Evolutionary conservation across 2,329 filamentous ascomycete genomes (phyloP).

Genomic region (Teratosphaeria epicoccoides): DNA sequence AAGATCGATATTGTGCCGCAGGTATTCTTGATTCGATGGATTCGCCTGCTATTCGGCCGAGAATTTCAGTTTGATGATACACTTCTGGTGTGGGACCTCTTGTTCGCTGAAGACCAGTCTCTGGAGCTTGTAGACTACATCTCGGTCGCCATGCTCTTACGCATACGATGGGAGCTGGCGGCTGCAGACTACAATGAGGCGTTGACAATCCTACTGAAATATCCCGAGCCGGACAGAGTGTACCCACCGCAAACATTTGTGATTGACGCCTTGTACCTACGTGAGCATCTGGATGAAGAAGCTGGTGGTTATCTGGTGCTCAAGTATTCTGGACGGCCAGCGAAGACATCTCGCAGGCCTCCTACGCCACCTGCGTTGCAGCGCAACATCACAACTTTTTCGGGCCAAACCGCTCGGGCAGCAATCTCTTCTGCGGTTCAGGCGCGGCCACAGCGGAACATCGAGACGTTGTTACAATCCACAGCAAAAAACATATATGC

Average conservation of each 20-base stretch:
- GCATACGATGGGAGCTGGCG: constrained; percentile 81
- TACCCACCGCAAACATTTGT: constrained; percentile 56
- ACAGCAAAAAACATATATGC: constrained; percentile 66
- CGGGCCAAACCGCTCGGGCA: constrained; percentile 8
- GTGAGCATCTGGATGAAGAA: constrained; percentile 50
- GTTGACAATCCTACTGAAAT: constrained; percentile 71
- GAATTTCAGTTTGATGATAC: constrained; percentile 85
- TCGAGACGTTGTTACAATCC: constrained; percentile 64
- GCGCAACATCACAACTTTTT: constrained; percentile 25
- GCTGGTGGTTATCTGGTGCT: constrained; percentile 57
- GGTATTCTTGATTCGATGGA: constrained; percentile 96
- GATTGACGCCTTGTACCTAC: constrained; percentile 69
- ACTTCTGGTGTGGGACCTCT: constrained; percentile 76
- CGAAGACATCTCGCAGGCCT: constrained; percentile 22
- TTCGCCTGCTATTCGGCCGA: constrained; percentile 80
- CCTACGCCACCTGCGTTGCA: constrained; percentile 24
- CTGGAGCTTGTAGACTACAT: constrained; percentile 76
- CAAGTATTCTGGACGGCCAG: constrained; percentile 52
- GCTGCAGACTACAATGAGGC: constrained; percentile 81
- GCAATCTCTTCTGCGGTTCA: constrained; percentile 2
- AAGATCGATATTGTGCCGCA: constrained; percentile 87
- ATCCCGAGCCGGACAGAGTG: constrained; percentile 48
- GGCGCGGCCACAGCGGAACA: constrained; percentile 32
- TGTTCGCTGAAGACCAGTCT: constrained; percentile 76
- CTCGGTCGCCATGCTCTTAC: constrained; percentile 87